These are phyloP conservation scores for Trichoderma atrobrunneum DNA, from an alignment of 2,329 filamentous ascomycete genomes.

Conservation along the genomic window DNA sequence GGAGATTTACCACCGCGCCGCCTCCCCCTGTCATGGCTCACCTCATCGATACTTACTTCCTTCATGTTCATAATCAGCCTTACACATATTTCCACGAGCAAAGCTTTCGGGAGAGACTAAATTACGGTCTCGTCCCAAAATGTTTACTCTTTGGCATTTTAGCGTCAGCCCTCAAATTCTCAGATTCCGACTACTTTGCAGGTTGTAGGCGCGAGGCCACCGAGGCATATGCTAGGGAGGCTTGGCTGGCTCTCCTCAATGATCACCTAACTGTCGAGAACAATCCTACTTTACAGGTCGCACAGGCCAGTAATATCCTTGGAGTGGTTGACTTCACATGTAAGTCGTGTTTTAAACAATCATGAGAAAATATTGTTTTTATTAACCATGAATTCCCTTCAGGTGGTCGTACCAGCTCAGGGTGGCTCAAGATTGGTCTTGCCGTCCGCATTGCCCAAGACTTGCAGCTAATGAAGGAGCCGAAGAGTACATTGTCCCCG, in stretches of 20 bases:
- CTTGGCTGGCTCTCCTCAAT: conserved; percentile 9
- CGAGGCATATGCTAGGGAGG: conserved; percentile 15
- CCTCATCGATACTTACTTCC: conserved; percentile 13
- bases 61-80: conserved; percentile 12
- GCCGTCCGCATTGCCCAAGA: conserved; percentile 15
- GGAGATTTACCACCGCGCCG: conserved; percentile 11
- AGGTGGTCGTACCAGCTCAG: conserved; percentile 14
- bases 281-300: neutral
- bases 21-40: conserved; percentile 12
- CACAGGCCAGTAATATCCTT: conserved; percentile 11
- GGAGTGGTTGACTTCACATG: conserved; percentile 16
- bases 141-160: conserved; percentile 9
- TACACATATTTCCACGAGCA: conserved; percentile 15
- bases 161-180: conserved; percentile 13
- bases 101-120: conserved; percentile 10
- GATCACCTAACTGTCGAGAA: conserved; percentile 7
- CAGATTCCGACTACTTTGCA: conserved; percentile 1
- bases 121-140: conserved; percentile 9
- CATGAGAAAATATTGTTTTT: neutral
- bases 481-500: neutral
- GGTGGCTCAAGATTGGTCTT: conserved; percentile 16
- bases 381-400: neutral
- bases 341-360: neutral
- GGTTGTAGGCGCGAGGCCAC: conserved; percentile 11
- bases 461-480: conserved; percentile 13